Percentiles rank a stretch among this genome's conserved stretches.
These are phyloP conservation scores for Salvia rosmarinus DNA, from an alignment of 257 asterid genomes.

Conservation along the genomic window DNA sequence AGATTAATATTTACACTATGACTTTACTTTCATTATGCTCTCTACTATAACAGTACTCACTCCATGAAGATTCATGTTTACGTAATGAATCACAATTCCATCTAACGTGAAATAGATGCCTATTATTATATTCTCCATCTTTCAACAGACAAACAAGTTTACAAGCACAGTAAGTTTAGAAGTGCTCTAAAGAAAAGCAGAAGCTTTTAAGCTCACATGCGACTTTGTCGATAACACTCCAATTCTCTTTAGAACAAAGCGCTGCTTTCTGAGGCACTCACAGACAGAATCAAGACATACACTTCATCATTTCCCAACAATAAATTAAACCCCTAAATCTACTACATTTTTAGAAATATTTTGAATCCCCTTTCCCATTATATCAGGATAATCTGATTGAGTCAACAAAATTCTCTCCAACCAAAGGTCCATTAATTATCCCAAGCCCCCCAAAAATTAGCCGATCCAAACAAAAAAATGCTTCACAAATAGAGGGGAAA, in stretches of 20 bases:
- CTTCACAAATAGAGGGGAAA: not conserved
- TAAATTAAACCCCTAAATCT: not conserved
- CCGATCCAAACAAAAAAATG: not conserved
- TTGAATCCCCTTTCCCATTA: conserved; percentile 5
- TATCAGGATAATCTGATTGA: conserved; percentile 16
- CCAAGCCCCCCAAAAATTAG: not conserved
- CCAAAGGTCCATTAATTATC: not conserved
- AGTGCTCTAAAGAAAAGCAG: not conserved
- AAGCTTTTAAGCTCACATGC: not conserved
- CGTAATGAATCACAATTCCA: not conserved
- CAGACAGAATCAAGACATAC: not conserved
- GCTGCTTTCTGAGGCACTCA: not conserved
- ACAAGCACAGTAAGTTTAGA: not conserved
- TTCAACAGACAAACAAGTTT: not conserved
- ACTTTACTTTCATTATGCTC: not conserved
- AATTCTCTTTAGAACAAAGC: conserved; percentile 10
- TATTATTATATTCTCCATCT: not conserved
- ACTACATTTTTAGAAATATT: not conserved
- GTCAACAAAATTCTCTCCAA: conserved; percentile 10
- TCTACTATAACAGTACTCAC: not conserved
- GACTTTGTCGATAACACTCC: not conserved
- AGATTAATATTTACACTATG: not conserved
- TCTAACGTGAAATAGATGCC: not conserved
- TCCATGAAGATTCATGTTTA: not conserved
- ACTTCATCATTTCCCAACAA: not conserved